Evolutionary conservation across 495 filamentous ascomycete genomes (phyloP), one percentile per base, ranked within the genome.

Genomic region (Podospora sp.): DNA sequence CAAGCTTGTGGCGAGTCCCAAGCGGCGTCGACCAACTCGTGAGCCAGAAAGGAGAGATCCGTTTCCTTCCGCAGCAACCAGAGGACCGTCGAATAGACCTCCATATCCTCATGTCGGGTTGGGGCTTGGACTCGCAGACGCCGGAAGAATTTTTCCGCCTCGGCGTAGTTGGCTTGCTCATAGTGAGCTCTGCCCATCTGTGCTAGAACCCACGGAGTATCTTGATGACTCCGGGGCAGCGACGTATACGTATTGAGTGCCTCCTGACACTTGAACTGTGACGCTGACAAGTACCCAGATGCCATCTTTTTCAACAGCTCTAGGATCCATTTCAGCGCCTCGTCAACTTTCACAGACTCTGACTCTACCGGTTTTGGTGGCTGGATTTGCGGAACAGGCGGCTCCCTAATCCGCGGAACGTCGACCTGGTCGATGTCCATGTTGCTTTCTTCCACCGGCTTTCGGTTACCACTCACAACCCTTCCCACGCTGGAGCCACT

Each of bases 21-120:
- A 56, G 93, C 93, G 12, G 87, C 75, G 64, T 97, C 96, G 52
- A 96, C 83, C 21, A 97, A 81, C 73, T 95, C 91, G 71, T 97
- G 96, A 1, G 95, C 90, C 18, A 99, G 84, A 75, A 93, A 96
- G 2, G 96, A 93, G 8, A 99, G 83, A 27, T 97, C 92, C 7
- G 92, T 89, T 68, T 97, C 95, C 70, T 89, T 91, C 75, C 96
- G 95, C 67, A 97, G 81, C 75, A 96, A 92, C 95, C 95, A 99
- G 8, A 99, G 87, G n/a, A 94, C 88, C 14, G 96, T 98, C 3
- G 94, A 97, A 76, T 95, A 99, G 22, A 97, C 89, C 72, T 99
- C 95, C 94, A 97, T 97, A 72, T 97, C 94, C 69, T 94, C 90
- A 56, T 93, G 82, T 21, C 91, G 87, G 4, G 91, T 89, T 7